Base-by-base conservation (phyloP, 805 yeast genomes). In the Sugiyamaella lignohabitans region DNA sequence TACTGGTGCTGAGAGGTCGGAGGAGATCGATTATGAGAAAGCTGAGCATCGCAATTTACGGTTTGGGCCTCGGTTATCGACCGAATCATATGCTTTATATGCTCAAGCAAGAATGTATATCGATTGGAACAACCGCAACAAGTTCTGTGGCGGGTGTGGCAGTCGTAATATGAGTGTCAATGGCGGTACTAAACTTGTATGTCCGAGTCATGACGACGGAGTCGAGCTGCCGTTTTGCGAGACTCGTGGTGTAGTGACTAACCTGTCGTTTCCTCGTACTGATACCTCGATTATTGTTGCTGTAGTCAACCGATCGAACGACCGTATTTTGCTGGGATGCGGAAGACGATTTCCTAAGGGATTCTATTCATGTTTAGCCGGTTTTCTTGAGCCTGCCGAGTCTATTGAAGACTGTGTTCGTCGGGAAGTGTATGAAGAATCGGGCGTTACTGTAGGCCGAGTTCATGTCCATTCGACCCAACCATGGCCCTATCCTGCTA, bases 401-500 rank as follows among this genome's bases (percentile, higher is more conserved):
- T 79, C 94, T 1, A 79, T 91, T 18, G 98, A 91, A 64, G 82
- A 79, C 40, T 93, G 96, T 10, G 84, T 91, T 19, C 70, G 81
- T 39, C 72, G 98, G 53, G 98, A 91, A 63, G 83, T 86, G 24
- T 89, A 93, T 87, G 98, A 91, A 63, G 98, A 91, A 64, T 82
- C 97, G 3, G 98, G 98, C 5, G 84, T 87, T 30, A 72, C 66
- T 45, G 80, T 73, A 23, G 67, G 68, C 11, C 63, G 74, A 2
- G 83, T 91, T 23, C 65, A 72, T 43, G 73, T 91, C 45, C 66
- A 82, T 19, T 71, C 79, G 56, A 77, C 93, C 10, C 98, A 91
- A 66, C 98, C 98, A 2, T 91, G 98, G 98, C 98, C 98, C 16
- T 91, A 81, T 64, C 98, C 98, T 1, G 88, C 87, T 0, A 87